Base-by-base conservation (phyloP, 75 land plant genomes). In the Sequoiadendron giganteum region DNA sequence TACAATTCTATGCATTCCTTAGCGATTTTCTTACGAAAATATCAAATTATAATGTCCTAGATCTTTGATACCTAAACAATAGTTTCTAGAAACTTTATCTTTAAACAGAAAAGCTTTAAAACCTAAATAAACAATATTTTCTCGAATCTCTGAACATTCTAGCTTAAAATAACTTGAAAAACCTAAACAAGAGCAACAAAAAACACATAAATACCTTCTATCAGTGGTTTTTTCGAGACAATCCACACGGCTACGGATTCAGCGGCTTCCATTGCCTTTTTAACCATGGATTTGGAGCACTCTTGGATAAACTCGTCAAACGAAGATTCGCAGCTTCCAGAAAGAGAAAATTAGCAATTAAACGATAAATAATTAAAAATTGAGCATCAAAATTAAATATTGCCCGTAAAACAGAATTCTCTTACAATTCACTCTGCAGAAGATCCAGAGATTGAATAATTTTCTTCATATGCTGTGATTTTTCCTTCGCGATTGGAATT, bases 251-350 rank as follows among this genome's bases (percentile, higher is more conserved):
- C 48, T 14, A 82, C 38, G 11, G 84, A 42, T 28, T 82, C 48
- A 0, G 45, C 8, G 84, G 32, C 48, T 82, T 82, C 48, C n/a
- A 43, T 42, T 21, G 84, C 84, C 48, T 45, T 82, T 10, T 82
- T 45, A 1, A 43, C 30, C 45, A 82, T 40, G 48, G 30, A 82
- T 45, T 82, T 45, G 21, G 48, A 45, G 48, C 45, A 82, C 43
- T 40, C 48, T 43, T 82, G 42, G n/a, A 82, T 21, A 82, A 82
- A 82, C 28, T 82, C 48, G 42, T 82, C 47, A 40, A 82, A 82
- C 5, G 84, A 82, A 82, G 42, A 25, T 19, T 82, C 84, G 84
- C 28, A 45, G 48, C 84, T 42, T 42, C 84, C n/a, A 34, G 38
- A 82, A 45, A 82, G 6, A 2, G 10, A 82, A 9, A 19, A 45